Percentiles rank a stretch among this genome's conserved stretches.
Evolutionary conservation across 2,329 filamentous ascomycete species (phyloP).

Genomic region (Stemphylium beticola): DNA sequence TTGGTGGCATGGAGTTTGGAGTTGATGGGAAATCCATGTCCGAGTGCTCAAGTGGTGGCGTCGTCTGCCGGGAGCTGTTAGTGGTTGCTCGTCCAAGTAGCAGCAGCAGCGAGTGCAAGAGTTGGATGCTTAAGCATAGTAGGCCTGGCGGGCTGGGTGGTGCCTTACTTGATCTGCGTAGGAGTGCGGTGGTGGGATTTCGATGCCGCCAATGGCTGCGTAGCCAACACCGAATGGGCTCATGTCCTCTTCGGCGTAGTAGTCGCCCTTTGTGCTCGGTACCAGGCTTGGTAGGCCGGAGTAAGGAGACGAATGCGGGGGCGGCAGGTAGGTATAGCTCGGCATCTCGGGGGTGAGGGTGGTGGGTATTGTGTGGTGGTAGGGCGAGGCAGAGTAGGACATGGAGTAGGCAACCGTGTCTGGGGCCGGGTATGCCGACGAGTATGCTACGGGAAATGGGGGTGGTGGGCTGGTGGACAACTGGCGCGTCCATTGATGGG

Average conservation of each 20-base stretch:
- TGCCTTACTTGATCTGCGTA: conserved; percentile 77
- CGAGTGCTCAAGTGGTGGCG: conserved; percentile 73
- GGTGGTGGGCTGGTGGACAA: conserved; percentile 75
- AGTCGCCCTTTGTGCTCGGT: conserved; percentile 70
- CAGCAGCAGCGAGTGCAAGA: conserved; percentile 32
- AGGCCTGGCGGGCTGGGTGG: conserved; percentile 52
- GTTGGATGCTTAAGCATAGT: conserved; percentile 43
- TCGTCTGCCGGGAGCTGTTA: conserved; percentile 62
- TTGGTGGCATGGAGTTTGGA: conserved; percentile 74
- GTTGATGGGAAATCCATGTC: conserved; percentile 64
- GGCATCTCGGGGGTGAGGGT: conserved; percentile 48
- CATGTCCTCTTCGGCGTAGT: conserved; percentile 64
- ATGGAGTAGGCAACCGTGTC: conserved; percentile 67
- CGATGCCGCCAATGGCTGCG: conserved; percentile 67
- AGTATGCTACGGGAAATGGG: conserved; percentile 64
- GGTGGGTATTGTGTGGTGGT: conserved; percentile 48
- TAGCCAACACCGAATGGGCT: conserved; percentile 73
- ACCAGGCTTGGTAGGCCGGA: conserved; percentile 68
- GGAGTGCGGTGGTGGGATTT: conserved; percentile 64
- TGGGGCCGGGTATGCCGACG: conserved; percentile 69
- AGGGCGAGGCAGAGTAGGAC: conserved; percentile 58
- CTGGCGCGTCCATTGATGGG: conserved; percentile 69
- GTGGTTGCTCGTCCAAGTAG: conserved; percentile 41
- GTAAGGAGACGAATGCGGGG: conserved; percentile 51
- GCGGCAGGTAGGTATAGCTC: conserved; percentile 64